A percentile compares a stretch with the other conserved stretches of the same genome.
These are phyloP conservation scores for Lasiodiplodia gonubiensis DNA, from an alignment of 2,329 filamentous ascomycete genomes.

Conservation along the genomic window DNA sequence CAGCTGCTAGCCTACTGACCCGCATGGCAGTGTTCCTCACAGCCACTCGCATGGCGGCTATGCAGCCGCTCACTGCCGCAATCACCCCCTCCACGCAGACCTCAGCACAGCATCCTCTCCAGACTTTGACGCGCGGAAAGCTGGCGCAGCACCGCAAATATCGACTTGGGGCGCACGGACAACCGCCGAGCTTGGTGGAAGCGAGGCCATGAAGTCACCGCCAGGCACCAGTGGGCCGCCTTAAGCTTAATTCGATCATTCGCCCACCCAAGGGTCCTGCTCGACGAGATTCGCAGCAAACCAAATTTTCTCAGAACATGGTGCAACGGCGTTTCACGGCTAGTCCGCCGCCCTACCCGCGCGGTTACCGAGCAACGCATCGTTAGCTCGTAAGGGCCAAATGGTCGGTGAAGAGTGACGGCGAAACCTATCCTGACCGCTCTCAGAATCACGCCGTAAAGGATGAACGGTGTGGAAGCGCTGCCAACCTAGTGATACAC, in stretches of 20 bases:
- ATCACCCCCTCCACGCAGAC: neutral
- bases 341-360: neutral
- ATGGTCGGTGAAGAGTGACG: slow-evolving; percentile 11
- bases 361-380: neutral
- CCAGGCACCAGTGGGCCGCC: slow-evolving; percentile 21
- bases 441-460: slow-evolving; percentile 6
- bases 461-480: neutral
- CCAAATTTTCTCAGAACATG: slow-evolving; percentile 1
- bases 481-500: neutral
- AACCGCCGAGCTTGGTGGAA: neutral
- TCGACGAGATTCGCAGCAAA: neutral
- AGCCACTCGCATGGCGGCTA: neutral
- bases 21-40: neutral
- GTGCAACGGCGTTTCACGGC: neutral
- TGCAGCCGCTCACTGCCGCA: slow-evolving; percentile 3
- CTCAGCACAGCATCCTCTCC: neutral
- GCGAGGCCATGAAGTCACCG: slow-evolving; percentile 18
- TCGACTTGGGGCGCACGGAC: neutral
- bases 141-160: slow-evolving; percentile 2
- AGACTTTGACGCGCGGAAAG: neutral
- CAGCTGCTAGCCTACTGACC: neutral
- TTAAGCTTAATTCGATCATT: slow-evolving; percentile 23
- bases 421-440: neutral
- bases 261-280: neutral
- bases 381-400: neutral